A percentile compares a stretch with the other conserved stretches of the same genome.
phyloP scores from a whole-genome alignment of 1,284 basidiomycete genomes.

The Crucibulum cyathiforme region DNA sequence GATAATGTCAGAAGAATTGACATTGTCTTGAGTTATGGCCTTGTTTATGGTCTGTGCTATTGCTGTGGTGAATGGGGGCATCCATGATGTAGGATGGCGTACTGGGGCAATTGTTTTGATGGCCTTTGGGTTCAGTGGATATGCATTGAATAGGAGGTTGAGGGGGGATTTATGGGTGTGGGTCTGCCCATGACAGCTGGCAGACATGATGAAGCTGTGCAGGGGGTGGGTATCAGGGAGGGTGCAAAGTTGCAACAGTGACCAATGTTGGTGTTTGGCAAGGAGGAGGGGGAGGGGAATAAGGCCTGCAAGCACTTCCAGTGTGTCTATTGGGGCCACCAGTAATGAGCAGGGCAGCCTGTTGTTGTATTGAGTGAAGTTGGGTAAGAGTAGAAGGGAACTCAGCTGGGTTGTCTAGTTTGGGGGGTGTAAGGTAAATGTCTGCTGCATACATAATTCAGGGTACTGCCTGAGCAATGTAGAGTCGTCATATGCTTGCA shows the following conservation, averaged over 20 bases:
- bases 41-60: background rate
- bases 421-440: no score
- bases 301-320: background rate
- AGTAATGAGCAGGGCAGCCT: background rate
- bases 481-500: no score
- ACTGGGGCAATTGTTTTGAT: background rate
- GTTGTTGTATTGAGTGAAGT: no score
- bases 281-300: background rate
- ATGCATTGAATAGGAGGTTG: background rate
- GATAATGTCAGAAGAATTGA: background rate
- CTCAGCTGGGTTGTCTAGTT: no score
- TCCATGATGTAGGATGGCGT: background rate
- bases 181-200: background rate
- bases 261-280: background rate
- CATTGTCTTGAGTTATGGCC: background rate
- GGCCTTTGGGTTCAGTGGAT: background rate
- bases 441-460: no score
- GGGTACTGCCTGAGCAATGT: no score
- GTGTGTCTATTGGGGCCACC: background rate
- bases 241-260: background rate
- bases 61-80: background rate
- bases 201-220: no score
- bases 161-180: background rate
- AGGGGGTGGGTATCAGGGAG: background rate
- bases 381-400: no score